These are phyloP conservation scores for Fagus crenata DNA, from an alignment of 306 rosid genomes.

Conservation along the genomic window DNA sequence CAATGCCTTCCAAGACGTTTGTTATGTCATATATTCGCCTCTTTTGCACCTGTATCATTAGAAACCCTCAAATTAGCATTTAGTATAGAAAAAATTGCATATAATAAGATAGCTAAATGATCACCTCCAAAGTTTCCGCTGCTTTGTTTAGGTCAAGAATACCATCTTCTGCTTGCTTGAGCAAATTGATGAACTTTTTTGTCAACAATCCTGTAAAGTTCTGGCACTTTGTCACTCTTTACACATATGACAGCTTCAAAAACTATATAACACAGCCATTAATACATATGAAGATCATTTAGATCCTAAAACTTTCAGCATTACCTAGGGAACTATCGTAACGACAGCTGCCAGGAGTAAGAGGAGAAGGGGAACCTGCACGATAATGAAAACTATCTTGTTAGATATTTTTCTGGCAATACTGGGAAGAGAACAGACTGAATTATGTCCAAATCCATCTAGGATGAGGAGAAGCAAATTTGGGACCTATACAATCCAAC, in stretches of 20 bases:
- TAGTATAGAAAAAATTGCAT: slow-evolving; percentile 15
- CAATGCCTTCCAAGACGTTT: slow-evolving; percentile 98
- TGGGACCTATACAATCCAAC: slow-evolving; percentile 1
- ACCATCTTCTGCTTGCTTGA: slow-evolving; percentile 92
- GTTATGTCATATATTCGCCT: slow-evolving; percentile 98
- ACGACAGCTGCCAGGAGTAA: slow-evolving; percentile 89
- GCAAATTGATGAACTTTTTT: slow-evolving; percentile 87
- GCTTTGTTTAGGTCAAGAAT: slow-evolving; percentile 95
- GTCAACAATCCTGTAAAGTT: slow-evolving; percentile 84
- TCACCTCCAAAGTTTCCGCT: slow-evolving; percentile 91
- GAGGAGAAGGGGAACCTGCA: slow-evolving; percentile 84
- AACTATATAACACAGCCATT: slow-evolving; percentile 23
- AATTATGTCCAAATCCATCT: not conserved
- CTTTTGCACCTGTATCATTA: slow-evolving; percentile 78
- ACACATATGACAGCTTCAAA: slow-evolving; percentile 21
- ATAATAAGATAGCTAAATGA: slow-evolving; percentile 19
- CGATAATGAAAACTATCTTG: slow-evolving; percentile 22
- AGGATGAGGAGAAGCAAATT: not conserved
- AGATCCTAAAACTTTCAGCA: slow-evolving; percentile 15
- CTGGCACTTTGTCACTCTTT: slow-evolving; percentile 38
- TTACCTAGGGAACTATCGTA: slow-evolving; percentile 97
- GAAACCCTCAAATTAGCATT: slow-evolving; percentile 32
- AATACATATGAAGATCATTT: slow-evolving; percentile 17
- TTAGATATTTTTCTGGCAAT: slow-evolving; percentile 14
- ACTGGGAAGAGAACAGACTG: not conserved